A percentile compares a stretch with the other conserved stretches of the same genome.
Conservation (phyloP, 2,329 filamentous ascomycete genomes). For the Fusarium protoensiforme region DNA sequence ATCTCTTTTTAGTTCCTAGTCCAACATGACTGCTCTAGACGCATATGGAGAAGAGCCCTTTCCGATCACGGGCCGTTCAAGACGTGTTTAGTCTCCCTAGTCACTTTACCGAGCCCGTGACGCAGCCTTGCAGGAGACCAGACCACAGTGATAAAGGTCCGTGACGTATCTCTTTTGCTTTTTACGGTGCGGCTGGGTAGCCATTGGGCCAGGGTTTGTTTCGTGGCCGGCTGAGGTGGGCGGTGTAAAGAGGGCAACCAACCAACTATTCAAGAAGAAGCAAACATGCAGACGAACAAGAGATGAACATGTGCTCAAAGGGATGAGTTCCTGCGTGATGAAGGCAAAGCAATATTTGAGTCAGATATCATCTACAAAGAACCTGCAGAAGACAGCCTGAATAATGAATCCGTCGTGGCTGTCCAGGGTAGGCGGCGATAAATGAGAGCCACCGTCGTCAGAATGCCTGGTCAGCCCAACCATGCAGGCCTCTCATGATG, state of each 20-base stretch:
- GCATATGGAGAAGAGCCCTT: background rate
- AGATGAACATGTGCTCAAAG: background rate
- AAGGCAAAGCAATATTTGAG: background rate
- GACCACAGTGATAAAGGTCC: background rate
- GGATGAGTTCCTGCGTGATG: background rate
- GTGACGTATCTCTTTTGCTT: background rate
- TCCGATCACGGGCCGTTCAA: background rate
- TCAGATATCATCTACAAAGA: background rate
- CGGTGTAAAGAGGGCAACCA: background rate
- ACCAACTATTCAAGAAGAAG: background rate
- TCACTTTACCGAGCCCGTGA: background rate
- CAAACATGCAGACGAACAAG: slow-evolving; percentile 1
- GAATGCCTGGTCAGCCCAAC: slow-evolving; percentile 11
- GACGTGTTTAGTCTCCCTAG: background rate
- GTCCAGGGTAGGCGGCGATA: background rate
- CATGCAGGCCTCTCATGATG: background rate
- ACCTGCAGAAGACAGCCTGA: background rate
- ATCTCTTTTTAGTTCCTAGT: background rate
- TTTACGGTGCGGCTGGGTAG: background rate
- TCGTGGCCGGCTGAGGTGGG: background rate
- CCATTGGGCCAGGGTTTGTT: background rate
- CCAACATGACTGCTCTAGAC: background rate
- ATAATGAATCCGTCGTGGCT: background rate
- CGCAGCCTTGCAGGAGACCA: background rate
- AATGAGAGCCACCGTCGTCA: background rate